Percentiles rank a stretch among this genome's conserved stretches.
Evolutionary conservation across 2,329 filamentous ascomycete species (phyloP).

Genomic region (Berkeleyomyces basicola): DNA sequence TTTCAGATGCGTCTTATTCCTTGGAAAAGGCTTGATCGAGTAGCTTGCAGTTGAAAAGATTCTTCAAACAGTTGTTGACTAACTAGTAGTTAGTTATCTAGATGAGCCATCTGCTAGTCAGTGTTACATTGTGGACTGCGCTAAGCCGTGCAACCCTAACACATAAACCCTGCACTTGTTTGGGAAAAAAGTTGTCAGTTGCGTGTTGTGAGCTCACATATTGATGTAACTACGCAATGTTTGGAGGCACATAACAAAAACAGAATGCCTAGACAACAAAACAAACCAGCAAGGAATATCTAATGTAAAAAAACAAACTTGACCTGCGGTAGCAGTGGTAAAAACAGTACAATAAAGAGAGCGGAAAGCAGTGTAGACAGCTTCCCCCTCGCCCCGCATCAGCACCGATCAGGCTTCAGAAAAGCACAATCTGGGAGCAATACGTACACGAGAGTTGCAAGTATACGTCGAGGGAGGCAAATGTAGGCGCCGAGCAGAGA

Average conservation of each 20-base stretch:
- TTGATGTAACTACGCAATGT: too few species aligned
- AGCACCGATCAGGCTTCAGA: not conserved
- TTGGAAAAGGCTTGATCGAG: too few species aligned
- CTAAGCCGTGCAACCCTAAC: slow-evolving; percentile 29
- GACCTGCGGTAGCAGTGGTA: not conserved
- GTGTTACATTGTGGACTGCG: too few species aligned
- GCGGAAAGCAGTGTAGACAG: not conserved
- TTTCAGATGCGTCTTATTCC: too few species aligned
- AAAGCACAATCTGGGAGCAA: not conserved
- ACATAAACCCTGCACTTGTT: not conserved
- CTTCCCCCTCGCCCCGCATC: not conserved
- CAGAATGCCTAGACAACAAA: not conserved
- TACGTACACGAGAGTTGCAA: not conserved
- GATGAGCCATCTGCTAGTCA: too few species aligned
- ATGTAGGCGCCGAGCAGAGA: not conserved
- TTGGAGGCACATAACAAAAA: not conserved
- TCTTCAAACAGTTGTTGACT: too few species aligned
- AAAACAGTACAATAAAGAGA: not conserved
- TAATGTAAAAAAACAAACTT: not conserved
- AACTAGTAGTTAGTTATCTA: too few species aligned
- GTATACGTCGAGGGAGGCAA: not conserved
- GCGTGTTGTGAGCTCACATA: too few species aligned
- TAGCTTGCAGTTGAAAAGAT: too few species aligned
- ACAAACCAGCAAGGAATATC: not conserved
- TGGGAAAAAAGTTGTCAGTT: too few species aligned